Evolutionary conservation across 2,329 filamentous ascomycete genomes (phyloP), one percentile per base, ranked within the genome.

Genomic region (Bimuria novae-zelandiae): DNA sequence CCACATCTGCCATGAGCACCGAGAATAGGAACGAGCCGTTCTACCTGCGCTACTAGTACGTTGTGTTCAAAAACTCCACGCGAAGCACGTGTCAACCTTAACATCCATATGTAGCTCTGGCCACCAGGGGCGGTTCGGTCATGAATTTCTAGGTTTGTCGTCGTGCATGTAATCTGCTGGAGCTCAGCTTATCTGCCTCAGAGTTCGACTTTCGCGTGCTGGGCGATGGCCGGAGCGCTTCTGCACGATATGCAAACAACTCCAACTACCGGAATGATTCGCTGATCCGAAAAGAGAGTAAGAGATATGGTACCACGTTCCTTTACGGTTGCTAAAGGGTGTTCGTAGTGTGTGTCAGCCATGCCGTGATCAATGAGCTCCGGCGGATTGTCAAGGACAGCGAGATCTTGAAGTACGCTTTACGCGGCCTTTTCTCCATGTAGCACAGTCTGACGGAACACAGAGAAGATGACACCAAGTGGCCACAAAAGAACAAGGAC

Each of bases 401-500:
- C 77, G 94, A 99, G 74, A 97, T 99, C 68, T 87, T 95, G 80
- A 97, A 97, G 91, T 95, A 84, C 49, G 80, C 61, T 8, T 19
- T 6, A n/a, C 21, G 21, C 12, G 22, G 14, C 14, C 19, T 16
- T n/a, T 33, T 4, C 12, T 35, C 4, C 39, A n/a, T 23, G 35
- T 44, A 19, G 25, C 35, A 27, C 19, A 32, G 22, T 14, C 30
- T 42, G 30, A 36, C n/a, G 16, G 25, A 8, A 8, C 22, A 57
- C 63, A 96, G 91, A 80, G 94, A 99, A 86, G 94, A 99, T 71
- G 94, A 99, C 74, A 89, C 87, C 22, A 97, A 97, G 74, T 99
- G 94, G 94, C 94, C 94, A 0, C 91, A 95, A 75, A 99, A 97
- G 84, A 99, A 99, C 79, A 97, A 97, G 78, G 94, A 99, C 67